A percentile compares a stretch with the other conserved stretches of the same genome.
Evolutionary conservation across 1,284 basidiomycete species (phyloP).

Genomic region (Melampsora americana): DNA sequence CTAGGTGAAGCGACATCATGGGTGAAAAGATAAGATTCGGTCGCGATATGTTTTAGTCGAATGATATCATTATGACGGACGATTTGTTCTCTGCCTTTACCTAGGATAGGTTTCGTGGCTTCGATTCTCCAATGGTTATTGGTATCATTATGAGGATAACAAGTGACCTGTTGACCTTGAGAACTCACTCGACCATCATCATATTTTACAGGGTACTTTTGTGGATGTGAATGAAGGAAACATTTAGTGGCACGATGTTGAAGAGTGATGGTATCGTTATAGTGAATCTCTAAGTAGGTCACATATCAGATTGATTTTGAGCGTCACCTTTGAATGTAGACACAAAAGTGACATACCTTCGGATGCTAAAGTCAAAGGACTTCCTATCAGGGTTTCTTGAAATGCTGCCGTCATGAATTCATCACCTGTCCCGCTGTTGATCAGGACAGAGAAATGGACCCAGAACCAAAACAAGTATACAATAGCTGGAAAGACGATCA

Average conservation of each 20-base stretch:
- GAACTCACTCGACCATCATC: conserved; percentile 93
- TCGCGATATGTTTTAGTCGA: conserved; percentile 82
- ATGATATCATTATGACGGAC: conserved; percentile 84
- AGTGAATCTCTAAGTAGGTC: conserved; percentile 71
- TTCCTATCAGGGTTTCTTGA: conserved; percentile 90
- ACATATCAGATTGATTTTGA: conserved; percentile 31
- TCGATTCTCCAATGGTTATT: conserved; percentile 97
- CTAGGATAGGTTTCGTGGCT: conserved; percentile 84
- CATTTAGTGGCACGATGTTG: conserved; percentile 89
- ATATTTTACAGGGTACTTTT: conserved; percentile 87
- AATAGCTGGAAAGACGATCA: conserved; percentile 81
- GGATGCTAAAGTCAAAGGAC: conserved; percentile 82
- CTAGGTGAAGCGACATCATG: conserved; percentile 97
- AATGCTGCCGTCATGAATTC: conserved; percentile 96
- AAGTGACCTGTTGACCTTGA: conserved; percentile 98
- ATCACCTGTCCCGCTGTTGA: conserved; percentile 87
- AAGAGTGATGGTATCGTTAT: conserved; percentile 81
- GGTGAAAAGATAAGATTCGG: conserved; percentile 76
- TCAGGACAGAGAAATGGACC: conserved; percentile 87
- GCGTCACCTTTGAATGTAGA: background rate
- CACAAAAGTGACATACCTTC: conserved; percentile 69
- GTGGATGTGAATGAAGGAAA: conserved; percentile 86
- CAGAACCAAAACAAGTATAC: conserved; percentile 97
- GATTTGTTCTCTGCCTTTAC: conserved; percentile 78
- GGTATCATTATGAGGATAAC: conserved; percentile 82